Conservation (phyloP, 257 asterid genomes). For the Ehretia macrophylla region DNA sequence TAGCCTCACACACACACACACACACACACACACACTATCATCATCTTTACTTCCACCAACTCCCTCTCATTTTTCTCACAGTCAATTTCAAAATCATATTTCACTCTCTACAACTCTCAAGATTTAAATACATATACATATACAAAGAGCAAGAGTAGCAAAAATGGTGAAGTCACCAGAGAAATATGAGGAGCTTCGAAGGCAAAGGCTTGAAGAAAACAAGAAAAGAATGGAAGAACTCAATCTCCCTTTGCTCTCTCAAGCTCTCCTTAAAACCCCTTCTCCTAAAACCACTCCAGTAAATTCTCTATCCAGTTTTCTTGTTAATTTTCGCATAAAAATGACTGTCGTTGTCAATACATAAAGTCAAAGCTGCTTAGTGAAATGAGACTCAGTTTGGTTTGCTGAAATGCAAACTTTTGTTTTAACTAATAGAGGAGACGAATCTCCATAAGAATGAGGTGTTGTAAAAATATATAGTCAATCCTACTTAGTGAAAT, state of each 20-base stretch:
- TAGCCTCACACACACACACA: not conserved
- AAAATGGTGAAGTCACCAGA: slow-evolving; percentile 57
- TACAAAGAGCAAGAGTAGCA: slow-evolving; percentile 3
- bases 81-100: not conserved
- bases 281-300: slow-evolving; percentile 83
- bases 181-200: slow-evolving; percentile 56
- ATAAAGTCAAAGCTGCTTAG: too few relatives aligned
- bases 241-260: slow-evolving; percentile 75
- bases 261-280: slow-evolving; percentile 49
- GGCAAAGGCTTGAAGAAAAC: slow-evolving; percentile 82
- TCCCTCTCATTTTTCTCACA: not conserved
- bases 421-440: too few relatives aligned
- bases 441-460: too few relatives aligned
- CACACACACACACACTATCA: not conserved
- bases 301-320: not conserved
- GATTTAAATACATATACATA: not conserved
- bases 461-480: too few relatives aligned
- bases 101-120: not conserved
- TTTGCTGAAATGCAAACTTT: not conserved
- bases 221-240: slow-evolving; percentile 80
- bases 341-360: too few relatives aligned
- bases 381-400: too few relatives aligned
- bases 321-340: too few relatives aligned
- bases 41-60: not conserved
- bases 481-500: too few relatives aligned